phyloP scores from a whole-genome alignment of 331 rosid species.

The Telfairia occidentalis region DNA sequence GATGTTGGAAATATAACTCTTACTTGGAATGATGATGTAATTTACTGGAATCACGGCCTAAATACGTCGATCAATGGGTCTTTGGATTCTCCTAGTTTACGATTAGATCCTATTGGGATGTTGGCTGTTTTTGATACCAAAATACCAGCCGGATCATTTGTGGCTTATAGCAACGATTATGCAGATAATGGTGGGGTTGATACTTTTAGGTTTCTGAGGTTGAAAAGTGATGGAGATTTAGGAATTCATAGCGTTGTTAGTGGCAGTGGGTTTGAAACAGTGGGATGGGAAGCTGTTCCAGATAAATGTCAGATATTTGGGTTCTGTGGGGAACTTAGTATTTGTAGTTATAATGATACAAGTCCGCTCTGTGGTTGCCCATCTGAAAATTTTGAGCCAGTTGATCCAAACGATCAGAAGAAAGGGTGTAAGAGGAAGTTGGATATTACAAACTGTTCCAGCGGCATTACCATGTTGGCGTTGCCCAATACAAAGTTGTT shows the following conservation, averaged over 20 bases:
- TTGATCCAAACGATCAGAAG: conserved; percentile 41
- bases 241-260: conserved; percentile 45
- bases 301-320: conserved; percentile 69
- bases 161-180: conserved; percentile 70
- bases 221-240: conserved; percentile 68
- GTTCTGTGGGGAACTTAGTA: conserved; percentile 67
- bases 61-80: conserved; percentile 38
- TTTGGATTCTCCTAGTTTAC: conserved; percentile 34
- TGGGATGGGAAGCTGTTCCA: conserved; percentile 62
- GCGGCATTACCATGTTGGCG: conserved; percentile 31
- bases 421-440: conserved; percentile 67
- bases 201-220: conserved; percentile 48
- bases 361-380: conserved; percentile 59
- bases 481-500: conserved; percentile 41
- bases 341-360: conserved; percentile 62
- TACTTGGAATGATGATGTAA: conserved; percentile 33
- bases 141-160: conserved; percentile 18
- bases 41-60: conserved; percentile 47
- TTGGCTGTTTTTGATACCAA: conserved; percentile 37
- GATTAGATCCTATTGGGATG: conserved; percentile 31
- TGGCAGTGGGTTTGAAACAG: conserved; percentile 28
- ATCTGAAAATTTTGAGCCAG: conserved; percentile 49
- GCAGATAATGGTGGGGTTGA: conserved; percentile 27
- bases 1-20: conserved; percentile 37
- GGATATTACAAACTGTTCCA: conserved; percentile 39